Evolutionary conservation across 2,329 filamentous ascomycete genomes (phyloP).

Genomic region (Pestalotiopsis sp.): DNA sequence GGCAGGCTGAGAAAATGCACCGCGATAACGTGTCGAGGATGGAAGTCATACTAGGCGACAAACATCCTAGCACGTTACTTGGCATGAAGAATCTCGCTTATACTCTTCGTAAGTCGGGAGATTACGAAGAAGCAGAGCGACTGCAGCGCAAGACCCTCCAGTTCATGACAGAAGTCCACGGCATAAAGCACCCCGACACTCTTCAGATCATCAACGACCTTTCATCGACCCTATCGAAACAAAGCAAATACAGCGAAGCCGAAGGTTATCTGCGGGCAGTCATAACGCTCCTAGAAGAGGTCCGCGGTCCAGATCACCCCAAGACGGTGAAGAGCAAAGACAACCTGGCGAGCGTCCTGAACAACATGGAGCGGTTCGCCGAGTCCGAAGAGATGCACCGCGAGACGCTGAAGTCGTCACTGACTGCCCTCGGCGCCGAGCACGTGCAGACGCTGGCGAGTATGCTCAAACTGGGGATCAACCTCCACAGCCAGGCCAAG

Average conservation of each 20-base stretch:
- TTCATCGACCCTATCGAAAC: not conserved
- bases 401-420: not conserved
- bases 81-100: not conserved
- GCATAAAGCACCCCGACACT: not conserved
- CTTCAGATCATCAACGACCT: not conserved
- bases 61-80: not conserved
- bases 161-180: not conserved
- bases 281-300: not conserved
- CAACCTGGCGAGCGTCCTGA: not conserved
- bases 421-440: not conserved
- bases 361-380: not conserved
- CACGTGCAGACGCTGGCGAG: not conserved
- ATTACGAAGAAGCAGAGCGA: not conserved
- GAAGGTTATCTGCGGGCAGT: not conserved
- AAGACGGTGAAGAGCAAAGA: slow-evolving; percentile 6
- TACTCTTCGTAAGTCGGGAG: not conserved
- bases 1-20: not conserved
- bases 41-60: not conserved
- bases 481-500: not conserved
- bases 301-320: not conserved
- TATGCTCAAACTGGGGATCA: not conserved
- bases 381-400: not conserved
- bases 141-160: not conserved
- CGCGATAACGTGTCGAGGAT: not conserved
- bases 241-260: not conserved